phyloP scores from a whole-genome alignment of 345 rosid genomes.

The Rhodamnia rubescens region DNA sequence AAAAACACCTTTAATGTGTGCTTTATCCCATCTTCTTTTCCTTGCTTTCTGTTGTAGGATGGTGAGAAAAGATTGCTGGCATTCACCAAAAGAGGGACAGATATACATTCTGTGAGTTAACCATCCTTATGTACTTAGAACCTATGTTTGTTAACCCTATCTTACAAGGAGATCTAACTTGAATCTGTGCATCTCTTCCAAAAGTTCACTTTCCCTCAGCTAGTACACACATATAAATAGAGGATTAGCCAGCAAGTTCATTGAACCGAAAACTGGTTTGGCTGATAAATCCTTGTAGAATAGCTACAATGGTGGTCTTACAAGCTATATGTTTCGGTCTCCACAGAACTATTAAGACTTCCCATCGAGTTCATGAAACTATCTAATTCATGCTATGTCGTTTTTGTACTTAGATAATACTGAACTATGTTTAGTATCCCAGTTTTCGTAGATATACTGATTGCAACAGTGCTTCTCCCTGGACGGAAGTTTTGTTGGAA shows the following conservation, averaged over 20 bases:
- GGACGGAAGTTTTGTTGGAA: background rate
- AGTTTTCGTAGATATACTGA: background rate
- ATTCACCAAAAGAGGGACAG: slow-evolving; percentile 79
- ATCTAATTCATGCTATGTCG: background rate
- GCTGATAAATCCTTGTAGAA: background rate
- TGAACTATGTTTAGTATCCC: background rate
- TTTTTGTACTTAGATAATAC: background rate
- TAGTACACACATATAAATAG: background rate
- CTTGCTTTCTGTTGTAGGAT: slow-evolving; percentile 32
- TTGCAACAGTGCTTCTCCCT: background rate
- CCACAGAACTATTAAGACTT: background rate
- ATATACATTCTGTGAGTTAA: slow-evolving; percentile 60
- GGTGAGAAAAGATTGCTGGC: slow-evolving; percentile 83
- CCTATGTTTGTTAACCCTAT: background rate
- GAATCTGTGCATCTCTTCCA: background rate
- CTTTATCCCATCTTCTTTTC: background rate
- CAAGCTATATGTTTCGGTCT: background rate
- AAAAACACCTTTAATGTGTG: background rate
- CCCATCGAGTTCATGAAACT: background rate
- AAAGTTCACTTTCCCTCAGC: background rate
- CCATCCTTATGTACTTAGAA: background rate
- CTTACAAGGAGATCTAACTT: background rate
- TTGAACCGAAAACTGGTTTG: background rate
- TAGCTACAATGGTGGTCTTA: background rate
- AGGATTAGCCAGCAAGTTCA: background rate